Evolutionary conservation across 495 filamentous ascomycete species (phyloP), one percentile per base, ranked within the genome.

Genomic region (Letharia lupina): DNA sequence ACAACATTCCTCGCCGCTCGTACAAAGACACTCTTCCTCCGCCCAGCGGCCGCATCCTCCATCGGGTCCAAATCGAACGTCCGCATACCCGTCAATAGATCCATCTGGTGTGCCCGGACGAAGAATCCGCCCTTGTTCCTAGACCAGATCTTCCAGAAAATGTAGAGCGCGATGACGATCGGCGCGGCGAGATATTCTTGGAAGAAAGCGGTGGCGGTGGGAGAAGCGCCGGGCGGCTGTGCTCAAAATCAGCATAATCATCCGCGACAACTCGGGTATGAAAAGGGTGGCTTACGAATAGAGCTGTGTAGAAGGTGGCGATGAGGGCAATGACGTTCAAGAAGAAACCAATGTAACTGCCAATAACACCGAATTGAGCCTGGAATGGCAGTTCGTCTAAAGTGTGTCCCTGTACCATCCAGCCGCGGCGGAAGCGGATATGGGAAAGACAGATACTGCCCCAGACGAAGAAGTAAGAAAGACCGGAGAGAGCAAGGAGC

Each of bases 311-410:
- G 70, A 82, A 82, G 74, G 84, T 77, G 47, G 89, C 90, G 60
- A 86, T 76, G 5, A 94, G 73, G 61, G 84, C 84, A 20, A 92
- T 65, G 58, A 84, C 47, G 66, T 82, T 80, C 33, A 93, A 77
- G 61, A 72, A 67, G 2, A 91, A 73, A 35, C 90, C 89, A 20
- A 90, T 67, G 62, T 75, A 91, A 37, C 85, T 88, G 65, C 90
- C 90, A 42, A 76, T 82, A 10, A 90, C 78, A 62, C 90, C 90
- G 54, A 83, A 81, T 23, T 82, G 72, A 16, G 90, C 84, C 65
- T 79, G 74, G 77, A 85, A 94, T 2, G 88, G 86, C 35, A 94
- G 82, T 73, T 93, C 89, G 40, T 89, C 85, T 1, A 88, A 66
- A n/a, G 76, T 76, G 66, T 81, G 83, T 40, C 86, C 86, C 56